phyloP scores from a whole-genome alignment of 331 rosid species.

The Cydonia oblonga region DNA sequence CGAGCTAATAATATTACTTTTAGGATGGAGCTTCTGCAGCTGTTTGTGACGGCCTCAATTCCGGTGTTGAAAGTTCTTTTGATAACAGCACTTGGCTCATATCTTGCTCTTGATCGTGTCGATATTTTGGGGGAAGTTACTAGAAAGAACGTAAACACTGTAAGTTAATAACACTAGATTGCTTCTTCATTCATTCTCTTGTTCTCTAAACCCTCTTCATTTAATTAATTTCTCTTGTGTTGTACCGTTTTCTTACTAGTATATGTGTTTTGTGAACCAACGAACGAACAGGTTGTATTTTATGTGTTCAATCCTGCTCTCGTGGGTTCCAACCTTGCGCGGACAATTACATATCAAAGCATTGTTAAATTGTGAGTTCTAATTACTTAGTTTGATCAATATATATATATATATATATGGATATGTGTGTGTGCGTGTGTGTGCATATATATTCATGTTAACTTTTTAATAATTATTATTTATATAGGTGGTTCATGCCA shows the following conservation, averaged over 20 bases:
- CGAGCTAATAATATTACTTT: neutral
- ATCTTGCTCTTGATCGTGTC: constrained; percentile 40
- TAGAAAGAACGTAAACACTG: constrained; percentile 36
- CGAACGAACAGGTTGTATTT: constrained; percentile 28
- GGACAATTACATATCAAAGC: constrained; percentile 35
- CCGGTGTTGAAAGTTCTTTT: constrained; percentile 48
- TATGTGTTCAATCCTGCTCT: constrained; percentile 49
- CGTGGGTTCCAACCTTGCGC: constrained; percentile 30
- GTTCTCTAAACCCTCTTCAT: too few species aligned
- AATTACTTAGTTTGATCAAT: neutral
- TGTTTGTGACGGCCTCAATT: constrained; percentile 39
- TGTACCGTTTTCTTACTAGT: too few species aligned
- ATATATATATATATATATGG: too few species aligned
- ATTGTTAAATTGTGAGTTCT: constrained; percentile 33
- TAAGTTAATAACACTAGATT: neutral
- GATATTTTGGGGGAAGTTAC: constrained; percentile 31
- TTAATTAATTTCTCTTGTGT: too few species aligned
- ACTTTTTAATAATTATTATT: too few species aligned
- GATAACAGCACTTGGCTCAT: constrained; percentile 39
- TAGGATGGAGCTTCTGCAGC: constrained; percentile 29
- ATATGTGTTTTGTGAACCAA: neutral
- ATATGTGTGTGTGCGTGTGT: too few species aligned
- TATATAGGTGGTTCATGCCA: constrained; percentile 41
- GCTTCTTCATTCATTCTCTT: too few species aligned
- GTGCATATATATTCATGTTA: neutral